Evolutionary conservation across 345 rosid species (phyloP).

Genomic region (Cochlearia excelsa): DNA sequence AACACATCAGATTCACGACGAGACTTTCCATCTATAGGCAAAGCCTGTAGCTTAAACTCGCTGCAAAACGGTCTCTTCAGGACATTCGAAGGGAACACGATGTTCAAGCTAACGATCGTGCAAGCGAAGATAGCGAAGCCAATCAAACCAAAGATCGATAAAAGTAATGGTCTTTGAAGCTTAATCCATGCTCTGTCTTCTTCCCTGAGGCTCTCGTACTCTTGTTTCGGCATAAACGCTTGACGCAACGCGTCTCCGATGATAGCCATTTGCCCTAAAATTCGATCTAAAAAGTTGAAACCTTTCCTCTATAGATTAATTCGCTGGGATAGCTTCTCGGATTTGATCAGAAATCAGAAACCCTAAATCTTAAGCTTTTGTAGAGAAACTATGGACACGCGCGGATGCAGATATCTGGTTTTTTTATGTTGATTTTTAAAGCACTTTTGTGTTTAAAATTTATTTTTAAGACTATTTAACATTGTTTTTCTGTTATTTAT

Average conservation of each 20-base stretch:
- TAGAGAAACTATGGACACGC: background rate
- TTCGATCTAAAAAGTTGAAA: background rate
- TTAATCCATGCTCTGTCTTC: slow-evolving; percentile 79
- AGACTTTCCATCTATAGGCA: slow-evolving; percentile 47
- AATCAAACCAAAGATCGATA: slow-evolving; percentile 33
- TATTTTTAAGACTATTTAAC: too few relatives aligned
- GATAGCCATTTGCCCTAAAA: slow-evolving; percentile 49
- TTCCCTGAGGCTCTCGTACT: slow-evolving; percentile 76
- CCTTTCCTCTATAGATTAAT: background rate
- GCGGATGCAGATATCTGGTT: too few relatives aligned
- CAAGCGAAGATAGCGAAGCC: slow-evolving; percentile 48
- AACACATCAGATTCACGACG: slow-evolving; percentile 63
- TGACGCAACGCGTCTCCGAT: slow-evolving; percentile 83
- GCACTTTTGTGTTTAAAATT: too few relatives aligned
- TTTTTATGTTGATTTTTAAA: too few relatives aligned
- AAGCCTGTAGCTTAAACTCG: slow-evolving; percentile 51
- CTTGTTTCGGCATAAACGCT: slow-evolving; percentile 87
- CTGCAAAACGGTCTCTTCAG: slow-evolving; percentile 73
- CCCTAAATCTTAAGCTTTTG: slow-evolving; percentile 6
- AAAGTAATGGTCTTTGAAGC: slow-evolving; percentile 56
- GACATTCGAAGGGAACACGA: slow-evolving; percentile 61
- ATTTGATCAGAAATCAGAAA: background rate
- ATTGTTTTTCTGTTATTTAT: too few relatives aligned
- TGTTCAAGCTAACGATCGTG: slow-evolving; percentile 66
- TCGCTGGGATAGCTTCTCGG: background rate